A percentile compares a stretch with the other conserved stretches of the same genome.
phyloP scores from a whole-genome alignment of 2,329 filamentous ascomycete genomes.

The Teratosphaeria viscida region DNA sequence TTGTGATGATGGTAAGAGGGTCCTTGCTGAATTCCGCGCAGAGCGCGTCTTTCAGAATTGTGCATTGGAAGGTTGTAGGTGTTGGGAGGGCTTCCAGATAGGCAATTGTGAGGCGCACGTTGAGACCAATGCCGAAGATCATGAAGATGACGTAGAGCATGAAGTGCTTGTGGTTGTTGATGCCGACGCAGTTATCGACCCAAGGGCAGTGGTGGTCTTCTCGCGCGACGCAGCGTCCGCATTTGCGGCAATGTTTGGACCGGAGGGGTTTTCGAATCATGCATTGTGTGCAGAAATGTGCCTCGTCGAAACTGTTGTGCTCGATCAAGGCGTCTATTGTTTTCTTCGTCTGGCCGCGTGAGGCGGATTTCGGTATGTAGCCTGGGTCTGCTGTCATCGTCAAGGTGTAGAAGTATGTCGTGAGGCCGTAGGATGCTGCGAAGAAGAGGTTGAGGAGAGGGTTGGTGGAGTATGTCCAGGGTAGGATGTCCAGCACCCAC shows the following conservation, averaged over 20 bases:
- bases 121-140: slow-evolving; percentile 61
- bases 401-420: slow-evolving; percentile 74
- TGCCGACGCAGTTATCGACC: slow-evolving; percentile 91
- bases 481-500: slow-evolving; percentile 66
- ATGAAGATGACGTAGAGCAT: slow-evolving; percentile 77
- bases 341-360: slow-evolving; percentile 79
- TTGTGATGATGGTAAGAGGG: slow-evolving; percentile 70
- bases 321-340: slow-evolving; percentile 79
- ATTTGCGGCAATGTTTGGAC: slow-evolving; percentile 91
- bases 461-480: slow-evolving; percentile 58
- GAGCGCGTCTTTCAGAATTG: slow-evolving; percentile 61
- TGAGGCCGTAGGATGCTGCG: slow-evolving; percentile 51
- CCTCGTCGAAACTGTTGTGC: slow-evolving; percentile 82
- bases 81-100: neutral
- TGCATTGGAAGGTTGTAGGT: slow-evolving; percentile 44
- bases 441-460: slow-evolving; percentile 75
- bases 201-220: slow-evolving; percentile 98
- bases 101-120: slow-evolving; percentile 58
- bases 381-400: slow-evolving; percentile 86
- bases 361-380: slow-evolving; percentile 81
- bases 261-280: slow-evolving; percentile 88
- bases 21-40: slow-evolving; percentile 73
- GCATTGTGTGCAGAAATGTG: slow-evolving; percentile 86
- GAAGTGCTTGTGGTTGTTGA: slow-evolving; percentile 95
- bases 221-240: slow-evolving; percentile 85